phyloP scores from a whole-genome alignment of 148 eudicot species.

The Agrostemma githago region DNA sequence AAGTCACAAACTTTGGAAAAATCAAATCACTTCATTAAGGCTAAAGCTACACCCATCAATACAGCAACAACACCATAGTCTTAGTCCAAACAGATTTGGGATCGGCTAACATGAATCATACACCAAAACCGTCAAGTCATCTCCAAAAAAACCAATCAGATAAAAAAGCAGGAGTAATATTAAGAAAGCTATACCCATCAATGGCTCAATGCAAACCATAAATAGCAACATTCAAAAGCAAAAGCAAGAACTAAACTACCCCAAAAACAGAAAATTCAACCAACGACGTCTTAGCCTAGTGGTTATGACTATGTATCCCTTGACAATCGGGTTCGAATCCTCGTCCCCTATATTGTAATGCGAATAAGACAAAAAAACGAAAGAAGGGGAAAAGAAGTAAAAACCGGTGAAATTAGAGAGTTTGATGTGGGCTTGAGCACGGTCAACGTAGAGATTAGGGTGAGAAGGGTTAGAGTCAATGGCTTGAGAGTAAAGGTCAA shows the following conservation, averaged over 20 bases:
- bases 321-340: too few species aligned
- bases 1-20: background rate
- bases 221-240: too few species aligned
- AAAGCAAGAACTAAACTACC: background rate
- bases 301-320: too few species aligned
- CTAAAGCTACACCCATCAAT: background rate
- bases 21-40: background rate
- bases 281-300: background rate
- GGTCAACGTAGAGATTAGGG: constrained; percentile 70
- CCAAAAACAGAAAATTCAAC: background rate
- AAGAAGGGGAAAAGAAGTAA: background rate
- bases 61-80: too few species aligned
- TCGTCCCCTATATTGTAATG: too few species aligned
- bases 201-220: too few species aligned
- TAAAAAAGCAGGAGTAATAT: too few species aligned
- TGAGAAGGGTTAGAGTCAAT: constrained; percentile 52
- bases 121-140: too few species aligned
- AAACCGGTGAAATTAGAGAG: constrained; percentile 72
- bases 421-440: constrained; percentile 94
- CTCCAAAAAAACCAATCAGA: too few species aligned
- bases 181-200: background rate
- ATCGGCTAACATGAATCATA: too few species aligned
- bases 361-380: background rate
- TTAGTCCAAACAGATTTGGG: too few species aligned
- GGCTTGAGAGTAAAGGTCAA: constrained; percentile 76